Percentiles rank a stretch among this genome's conserved stretches.
phyloP scores from a whole-genome alignment of 345 rosid species.

The Gossypium anomalum region DNA sequence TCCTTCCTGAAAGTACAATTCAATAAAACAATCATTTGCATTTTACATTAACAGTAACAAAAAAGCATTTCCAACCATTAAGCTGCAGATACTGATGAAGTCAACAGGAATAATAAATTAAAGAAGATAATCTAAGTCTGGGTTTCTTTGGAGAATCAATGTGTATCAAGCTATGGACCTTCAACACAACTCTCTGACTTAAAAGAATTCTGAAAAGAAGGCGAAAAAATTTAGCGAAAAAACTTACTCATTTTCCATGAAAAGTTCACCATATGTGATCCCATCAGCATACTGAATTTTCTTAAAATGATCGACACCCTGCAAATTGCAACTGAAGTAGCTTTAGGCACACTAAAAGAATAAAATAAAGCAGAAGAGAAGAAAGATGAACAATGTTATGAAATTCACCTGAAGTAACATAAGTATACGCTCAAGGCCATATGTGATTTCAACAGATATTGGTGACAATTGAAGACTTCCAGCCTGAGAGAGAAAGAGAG shows the following conservation, averaged over 20 bases:
- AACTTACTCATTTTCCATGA: slow-evolving; percentile 87
- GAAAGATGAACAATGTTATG: slow-evolving; percentile 5
- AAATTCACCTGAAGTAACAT: slow-evolving; percentile 89
- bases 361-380: slow-evolving; percentile 9
- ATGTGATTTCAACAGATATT: slow-evolving; percentile 93
- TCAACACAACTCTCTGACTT: background rate
- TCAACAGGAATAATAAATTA: background rate
- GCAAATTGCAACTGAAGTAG: slow-evolving; percentile 24
- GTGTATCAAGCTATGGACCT: background rate
- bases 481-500: slow-evolving; percentile 43
- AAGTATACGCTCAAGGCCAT: slow-evolving; percentile 94
- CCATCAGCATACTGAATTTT: slow-evolving; percentile 90
- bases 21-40: slow-evolving; percentile 1
- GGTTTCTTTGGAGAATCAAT: slow-evolving; percentile 1
- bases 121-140: slow-evolving; percentile 2
- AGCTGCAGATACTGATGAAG: background rate
- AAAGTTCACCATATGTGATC: slow-evolving; percentile 92
- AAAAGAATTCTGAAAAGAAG: slow-evolving; percentile 16
- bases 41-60: background rate
- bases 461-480: slow-evolving; percentile 93
- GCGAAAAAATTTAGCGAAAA: too few species aligned
- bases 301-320: slow-evolving; percentile 99
- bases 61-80: slow-evolving; percentile 7
- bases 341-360: slow-evolving; percentile 23
- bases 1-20: slow-evolving; percentile 69